Percentiles rank a stretch among this genome's conserved stretches.
phyloP scores from a whole-genome alignment of 768 basidiomycete species.

The Amanita phalloides region DNA sequence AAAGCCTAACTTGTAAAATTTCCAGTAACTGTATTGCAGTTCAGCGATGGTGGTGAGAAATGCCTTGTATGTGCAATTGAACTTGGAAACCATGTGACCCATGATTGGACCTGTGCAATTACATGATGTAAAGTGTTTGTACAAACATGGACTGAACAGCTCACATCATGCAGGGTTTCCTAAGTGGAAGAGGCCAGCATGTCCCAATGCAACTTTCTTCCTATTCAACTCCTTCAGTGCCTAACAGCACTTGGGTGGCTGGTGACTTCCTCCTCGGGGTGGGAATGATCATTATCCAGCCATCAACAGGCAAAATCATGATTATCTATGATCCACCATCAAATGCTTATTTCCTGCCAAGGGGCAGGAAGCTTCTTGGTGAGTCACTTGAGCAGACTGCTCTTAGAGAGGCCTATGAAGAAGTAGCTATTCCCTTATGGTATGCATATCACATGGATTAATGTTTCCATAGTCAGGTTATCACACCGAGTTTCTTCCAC shows the following conservation, averaged over 20 bases:
- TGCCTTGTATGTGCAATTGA: too few relatives aligned
- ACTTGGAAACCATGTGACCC: too few relatives aligned
- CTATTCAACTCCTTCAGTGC: conserved; percentile 31
- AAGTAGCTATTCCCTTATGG: conserved; percentile 25
- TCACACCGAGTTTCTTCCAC: conserved; percentile 32
- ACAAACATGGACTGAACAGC: conserved; percentile 21
- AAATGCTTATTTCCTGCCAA: conserved; percentile 48
- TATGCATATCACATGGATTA: background rate
- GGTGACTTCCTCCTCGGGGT: conserved; percentile 47
- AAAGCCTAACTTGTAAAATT: too few relatives aligned
- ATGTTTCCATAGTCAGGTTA: conserved; percentile 34
- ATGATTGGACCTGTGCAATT: conserved; percentile 36
- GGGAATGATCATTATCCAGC: conserved; percentile 55
- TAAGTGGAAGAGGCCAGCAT: background rate
- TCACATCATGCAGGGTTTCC: background rate
- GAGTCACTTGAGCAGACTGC: conserved; percentile 51
- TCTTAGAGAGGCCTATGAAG: conserved; percentile 57
- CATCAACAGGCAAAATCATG: conserved; percentile 42
- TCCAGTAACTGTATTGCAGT: too few relatives aligned
- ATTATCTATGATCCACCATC: conserved; percentile 29
- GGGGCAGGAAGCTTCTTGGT: conserved; percentile 55
- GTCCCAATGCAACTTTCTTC: conserved; percentile 16
- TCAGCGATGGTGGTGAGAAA: too few relatives aligned
- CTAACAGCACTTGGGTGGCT: conserved; percentile 34
- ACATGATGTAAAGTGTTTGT: background rate